Percentiles rank a stretch among this genome's conserved stretches.
Conservation (phyloP, 441 rosid species). For the Isatis lusitanica region DNA sequence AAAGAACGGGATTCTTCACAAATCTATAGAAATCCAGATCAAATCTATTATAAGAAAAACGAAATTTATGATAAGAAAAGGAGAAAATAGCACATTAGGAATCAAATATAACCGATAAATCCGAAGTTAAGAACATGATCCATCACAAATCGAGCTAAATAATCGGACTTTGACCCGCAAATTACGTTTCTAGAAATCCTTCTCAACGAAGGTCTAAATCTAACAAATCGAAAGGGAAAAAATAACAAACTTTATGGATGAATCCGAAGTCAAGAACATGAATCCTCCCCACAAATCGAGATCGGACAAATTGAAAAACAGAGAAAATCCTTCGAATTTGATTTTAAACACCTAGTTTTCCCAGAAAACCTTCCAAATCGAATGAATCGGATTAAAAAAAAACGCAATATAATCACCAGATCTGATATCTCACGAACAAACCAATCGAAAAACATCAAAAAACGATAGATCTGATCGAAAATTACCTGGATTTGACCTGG, state of each 20-base stretch:
- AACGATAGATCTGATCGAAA: conserved; percentile 15
- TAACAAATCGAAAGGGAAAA: too few species aligned
- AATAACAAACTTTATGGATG: too few species aligned
- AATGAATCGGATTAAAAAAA: neutral
- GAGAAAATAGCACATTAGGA: neutral
- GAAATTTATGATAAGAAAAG: too few species aligned
- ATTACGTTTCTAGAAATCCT: neutral
- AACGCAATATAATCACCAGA: neutral
- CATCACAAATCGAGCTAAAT: too few species aligned
- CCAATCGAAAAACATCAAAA: neutral
- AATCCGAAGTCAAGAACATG: too few species aligned
- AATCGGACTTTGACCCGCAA: too few species aligned
- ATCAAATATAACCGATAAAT: neutral
- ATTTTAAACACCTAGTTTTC: neutral
- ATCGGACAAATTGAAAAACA: neutral
- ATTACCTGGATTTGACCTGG: conserved; percentile 31
- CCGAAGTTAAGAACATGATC: neutral
- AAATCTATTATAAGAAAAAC: too few species aligned
- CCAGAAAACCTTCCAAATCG: neutral
- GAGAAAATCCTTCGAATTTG: neutral
- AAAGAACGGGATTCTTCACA: neutral
- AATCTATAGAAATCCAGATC: neutral
- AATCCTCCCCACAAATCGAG: neutral
- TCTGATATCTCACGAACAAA: neutral
- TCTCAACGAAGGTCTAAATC: neutral